Percentiles rank a stretch among this genome's conserved stretches.
These are phyloP conservation scores for Penicillium angulare DNA, from an alignment of 495 filamentous ascomycete genomes.

Conservation along the genomic window DNA sequence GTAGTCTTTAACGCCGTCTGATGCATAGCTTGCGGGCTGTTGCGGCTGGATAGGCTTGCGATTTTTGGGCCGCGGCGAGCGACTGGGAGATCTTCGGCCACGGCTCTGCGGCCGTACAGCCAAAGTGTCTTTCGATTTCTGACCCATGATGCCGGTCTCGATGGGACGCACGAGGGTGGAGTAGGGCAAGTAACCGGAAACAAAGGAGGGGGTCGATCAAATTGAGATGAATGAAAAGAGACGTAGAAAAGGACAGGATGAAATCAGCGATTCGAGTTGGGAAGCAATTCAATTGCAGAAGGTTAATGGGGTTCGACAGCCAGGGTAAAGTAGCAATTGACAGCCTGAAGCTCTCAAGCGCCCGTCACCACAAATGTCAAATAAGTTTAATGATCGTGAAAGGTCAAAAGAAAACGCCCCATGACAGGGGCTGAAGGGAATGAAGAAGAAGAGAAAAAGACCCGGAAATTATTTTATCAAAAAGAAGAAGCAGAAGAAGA, in stretches of 20 bases:
- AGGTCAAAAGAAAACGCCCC: conserved; percentile 31
- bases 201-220: neutral
- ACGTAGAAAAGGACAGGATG: conserved; percentile 9
- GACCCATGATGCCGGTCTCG: conserved; percentile 27
- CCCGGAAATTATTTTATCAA: neutral
- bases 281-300: conserved; percentile 2
- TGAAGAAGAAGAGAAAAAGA: conserved; percentile 11
- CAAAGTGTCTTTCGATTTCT: conserved; percentile 40
- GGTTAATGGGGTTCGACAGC: conserved; percentile 3
- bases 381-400: conserved; percentile 41
- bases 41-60: conserved; percentile 28
- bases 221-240: neutral
- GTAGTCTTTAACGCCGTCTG: conserved; percentile 53
- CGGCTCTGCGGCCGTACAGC: conserved; percentile 37
- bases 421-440: conserved; percentile 27
- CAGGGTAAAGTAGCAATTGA: conserved; percentile 12
- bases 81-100: conserved; percentile 40
- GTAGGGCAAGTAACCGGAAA: conserved; percentile 1
- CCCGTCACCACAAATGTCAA: conserved; percentile 30
- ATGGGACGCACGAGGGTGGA: conserved; percentile 9
- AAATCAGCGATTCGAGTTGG: no score
- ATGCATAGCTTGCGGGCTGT: conserved; percentile 40
- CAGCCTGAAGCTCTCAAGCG: conserved; percentile 23
- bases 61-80: conserved; percentile 42
- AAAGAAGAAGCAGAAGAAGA: conserved; percentile 6